Evolutionary conservation across 352 stramenopile species (phyloP).

Genomic region (Pythium sukuiense): DNA sequence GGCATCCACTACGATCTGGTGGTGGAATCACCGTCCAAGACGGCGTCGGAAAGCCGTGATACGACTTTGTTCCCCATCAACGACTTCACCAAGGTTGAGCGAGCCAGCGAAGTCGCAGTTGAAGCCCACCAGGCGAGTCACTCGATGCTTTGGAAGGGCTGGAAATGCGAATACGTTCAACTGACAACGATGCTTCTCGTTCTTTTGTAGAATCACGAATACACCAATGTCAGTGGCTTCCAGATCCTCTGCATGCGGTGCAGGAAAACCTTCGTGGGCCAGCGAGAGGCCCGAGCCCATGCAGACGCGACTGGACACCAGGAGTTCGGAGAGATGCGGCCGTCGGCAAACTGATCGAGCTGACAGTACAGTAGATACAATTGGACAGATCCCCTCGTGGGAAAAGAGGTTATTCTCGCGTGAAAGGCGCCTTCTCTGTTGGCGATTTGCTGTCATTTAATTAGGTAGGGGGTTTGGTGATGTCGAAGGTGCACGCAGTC

Average conservation of each 20-base stretch:
- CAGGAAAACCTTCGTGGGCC: constrained; percentile 57
- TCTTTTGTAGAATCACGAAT: constrained; percentile 64
- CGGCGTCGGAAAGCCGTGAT: constrained; percentile 51
- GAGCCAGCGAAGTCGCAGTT: constrained; percentile 76
- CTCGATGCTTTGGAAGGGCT: no score
- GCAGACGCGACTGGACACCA: constrained; percentile 65
- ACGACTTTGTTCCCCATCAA: constrained; percentile 78
- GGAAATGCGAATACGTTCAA: no score
- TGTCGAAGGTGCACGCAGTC: neutral
- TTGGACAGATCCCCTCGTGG: neutral
- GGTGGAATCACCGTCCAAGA: constrained; percentile 53
- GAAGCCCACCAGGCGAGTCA: constrained; percentile 65
- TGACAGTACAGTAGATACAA: neutral
- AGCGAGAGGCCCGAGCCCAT: constrained; percentile 65
- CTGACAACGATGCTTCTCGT: no score
- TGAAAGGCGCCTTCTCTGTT: neutral
- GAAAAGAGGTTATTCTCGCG: neutral
- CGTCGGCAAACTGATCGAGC: constrained; percentile 5
- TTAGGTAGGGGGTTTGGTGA: constrained; percentile 1
- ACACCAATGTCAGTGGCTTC: constrained; percentile 72
- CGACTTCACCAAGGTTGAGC: constrained; percentile 82
- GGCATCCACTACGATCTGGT: constrained; percentile 86
- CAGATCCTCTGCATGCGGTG: constrained; percentile 74
- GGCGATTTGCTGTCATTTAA: neutral
- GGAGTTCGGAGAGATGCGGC: constrained; percentile 68